A percentile compares a stretch with the other conserved stretches of the same genome.
Evolutionary conservation across 192 early-diverging fungal genomes (phyloP).

Genomic region (Mortierella claussenii): DNA sequence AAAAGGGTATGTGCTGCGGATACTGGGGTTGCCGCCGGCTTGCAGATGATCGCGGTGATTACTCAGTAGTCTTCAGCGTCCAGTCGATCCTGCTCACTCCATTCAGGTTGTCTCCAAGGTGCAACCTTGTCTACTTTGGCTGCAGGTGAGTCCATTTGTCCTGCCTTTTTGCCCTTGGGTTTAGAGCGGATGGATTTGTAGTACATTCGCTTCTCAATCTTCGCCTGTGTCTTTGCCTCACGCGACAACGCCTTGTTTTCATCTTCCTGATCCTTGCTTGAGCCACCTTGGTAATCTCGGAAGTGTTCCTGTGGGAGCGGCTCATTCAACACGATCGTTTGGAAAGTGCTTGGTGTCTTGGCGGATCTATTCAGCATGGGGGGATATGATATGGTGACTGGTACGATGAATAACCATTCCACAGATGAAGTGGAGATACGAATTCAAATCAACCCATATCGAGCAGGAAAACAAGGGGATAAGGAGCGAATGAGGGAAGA

Average conservation of each 20-base stretch:
- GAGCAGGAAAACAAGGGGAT: conserved; percentile 4
- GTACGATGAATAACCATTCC: too few relatives aligned
- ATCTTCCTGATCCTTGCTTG: not conserved
- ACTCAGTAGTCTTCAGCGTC: conserved; percentile 4
- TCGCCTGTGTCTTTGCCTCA: conserved; percentile 33
- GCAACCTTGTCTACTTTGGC: conserved; percentile 25
- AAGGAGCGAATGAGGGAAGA: not conserved
- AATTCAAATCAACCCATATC: too few relatives aligned
- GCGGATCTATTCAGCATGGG: conserved; percentile 11
- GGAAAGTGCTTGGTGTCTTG: conserved; percentile 23
- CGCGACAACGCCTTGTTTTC: conserved; percentile 7
- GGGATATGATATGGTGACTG: too few relatives aligned
- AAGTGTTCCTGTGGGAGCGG: conserved; percentile 23
- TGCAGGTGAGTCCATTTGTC: conserved; percentile 23
- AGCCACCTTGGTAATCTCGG: conserved; percentile 4
- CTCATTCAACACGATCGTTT: conserved; percentile 41
- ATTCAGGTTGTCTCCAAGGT: conserved; percentile 31
- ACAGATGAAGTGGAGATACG: too few relatives aligned
- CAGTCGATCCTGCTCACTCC: conserved; percentile 18
- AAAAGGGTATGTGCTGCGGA: too few relatives aligned
- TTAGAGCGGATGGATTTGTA: conserved; percentile 50
- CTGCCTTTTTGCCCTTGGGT: conserved; percentile 47
- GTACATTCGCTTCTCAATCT: conserved; percentile 38
- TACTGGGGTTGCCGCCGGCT: not conserved
- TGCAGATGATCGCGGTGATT: too few relatives aligned